A percentile compares a stretch with the other conserved stretches of the same genome.
These are phyloP conservation scores for Malbranchea cinnamomea DNA, from an alignment of 2,329 filamentous ascomycete species.

Conservation along the genomic window DNA sequence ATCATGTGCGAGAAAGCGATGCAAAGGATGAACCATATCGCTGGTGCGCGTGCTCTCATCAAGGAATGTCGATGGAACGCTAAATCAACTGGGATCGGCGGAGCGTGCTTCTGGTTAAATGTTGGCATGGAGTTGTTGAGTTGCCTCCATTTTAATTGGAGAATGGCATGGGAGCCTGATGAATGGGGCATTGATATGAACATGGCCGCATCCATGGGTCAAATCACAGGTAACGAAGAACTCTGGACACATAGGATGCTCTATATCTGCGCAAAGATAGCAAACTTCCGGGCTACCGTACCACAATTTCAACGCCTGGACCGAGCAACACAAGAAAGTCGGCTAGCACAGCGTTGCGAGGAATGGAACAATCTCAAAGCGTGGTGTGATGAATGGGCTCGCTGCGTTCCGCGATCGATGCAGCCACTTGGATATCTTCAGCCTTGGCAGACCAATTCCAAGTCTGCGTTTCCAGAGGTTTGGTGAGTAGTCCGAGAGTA, in stretches of 20 bases:
- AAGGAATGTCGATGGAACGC: slow-evolving; percentile 85
- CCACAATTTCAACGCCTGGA: slow-evolving; percentile 46
- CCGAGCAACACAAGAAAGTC: slow-evolving; percentile 42
- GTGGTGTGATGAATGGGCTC: slow-evolving; percentile 74
- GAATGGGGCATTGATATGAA: slow-evolving; percentile 77
- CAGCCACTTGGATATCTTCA: slow-evolving; percentile 67
- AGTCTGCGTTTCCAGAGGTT: slow-evolving; percentile 71
- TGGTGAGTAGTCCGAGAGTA: slow-evolving; percentile 43
- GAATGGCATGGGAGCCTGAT: slow-evolving; percentile 76
- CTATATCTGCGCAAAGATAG: slow-evolving; percentile 74
- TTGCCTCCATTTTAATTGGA: slow-evolving; percentile 77
- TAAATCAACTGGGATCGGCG: slow-evolving; percentile 59
- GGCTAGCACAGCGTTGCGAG: slow-evolving; percentile 48
- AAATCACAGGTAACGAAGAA: slow-evolving; percentile 52
- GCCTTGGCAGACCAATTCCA: slow-evolving; percentile 48
- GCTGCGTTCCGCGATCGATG: slow-evolving; percentile 69
- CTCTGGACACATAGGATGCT: slow-evolving; percentile 79
- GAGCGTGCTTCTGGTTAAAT: slow-evolving; percentile 89
- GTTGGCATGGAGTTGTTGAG: slow-evolving; percentile 80
- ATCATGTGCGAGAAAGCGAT: slow-evolving; percentile 71
- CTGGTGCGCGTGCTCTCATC: slow-evolving; percentile 69
- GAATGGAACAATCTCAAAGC: slow-evolving; percentile 70
- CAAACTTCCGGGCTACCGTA: slow-evolving; percentile 64
- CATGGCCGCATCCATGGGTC: slow-evolving; percentile 42
- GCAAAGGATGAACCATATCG: slow-evolving; percentile 78